Percentiles rank a stretch among this genome's conserved stretches.
These are phyloP conservation scores for Novakomyces olei DNA, from an alignment of 805 yeast genomes.

Conservation along the genomic window DNA sequence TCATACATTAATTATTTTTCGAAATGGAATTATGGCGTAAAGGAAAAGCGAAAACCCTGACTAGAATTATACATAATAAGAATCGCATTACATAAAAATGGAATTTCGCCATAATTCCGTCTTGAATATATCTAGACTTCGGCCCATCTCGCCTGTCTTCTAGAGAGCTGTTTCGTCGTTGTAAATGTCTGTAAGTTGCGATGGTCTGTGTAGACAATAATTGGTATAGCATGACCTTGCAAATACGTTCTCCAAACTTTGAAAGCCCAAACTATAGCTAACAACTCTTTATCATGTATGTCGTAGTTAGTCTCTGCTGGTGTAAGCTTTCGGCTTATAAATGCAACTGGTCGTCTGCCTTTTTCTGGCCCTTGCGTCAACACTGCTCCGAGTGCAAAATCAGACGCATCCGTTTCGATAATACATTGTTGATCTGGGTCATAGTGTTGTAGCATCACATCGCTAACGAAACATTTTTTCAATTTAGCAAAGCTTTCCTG, in stretches of 20 bases:
- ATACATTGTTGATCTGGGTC: background rate
- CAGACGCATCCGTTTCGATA: slow-evolving; percentile 8
- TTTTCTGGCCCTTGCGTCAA: slow-evolving; percentile 1
- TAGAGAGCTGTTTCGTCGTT: background rate
- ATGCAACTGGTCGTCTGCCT: slow-evolving; percentile 4
- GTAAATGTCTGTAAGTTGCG: background rate
- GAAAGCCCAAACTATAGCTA: slow-evolving; percentile 5
- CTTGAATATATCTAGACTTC: slow-evolving; percentile 3
- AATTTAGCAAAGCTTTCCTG: background rate
- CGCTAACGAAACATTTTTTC: background rate
- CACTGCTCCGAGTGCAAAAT: slow-evolving; percentile 4
- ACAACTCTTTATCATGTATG: slow-evolving; percentile 6
- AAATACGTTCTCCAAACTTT: slow-evolving; percentile 5
- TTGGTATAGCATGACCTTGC: slow-evolving; percentile 1
- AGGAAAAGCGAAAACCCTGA: no score
- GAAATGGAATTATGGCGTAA: background rate
- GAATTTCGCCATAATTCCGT: background rate
- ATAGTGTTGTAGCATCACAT: background rate
- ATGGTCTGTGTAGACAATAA: slow-evolving; percentile 4
- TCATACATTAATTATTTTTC: background rate
- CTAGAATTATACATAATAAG: no score
- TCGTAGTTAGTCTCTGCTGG: slow-evolving; percentile 6
- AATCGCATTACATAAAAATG: no score
- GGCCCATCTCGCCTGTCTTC: slow-evolving; percentile 3
- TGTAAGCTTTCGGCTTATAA: slow-evolving; percentile 1